Conservation (phyloP, 768 basidiomycete species). For the Russula brevipes region DNA sequence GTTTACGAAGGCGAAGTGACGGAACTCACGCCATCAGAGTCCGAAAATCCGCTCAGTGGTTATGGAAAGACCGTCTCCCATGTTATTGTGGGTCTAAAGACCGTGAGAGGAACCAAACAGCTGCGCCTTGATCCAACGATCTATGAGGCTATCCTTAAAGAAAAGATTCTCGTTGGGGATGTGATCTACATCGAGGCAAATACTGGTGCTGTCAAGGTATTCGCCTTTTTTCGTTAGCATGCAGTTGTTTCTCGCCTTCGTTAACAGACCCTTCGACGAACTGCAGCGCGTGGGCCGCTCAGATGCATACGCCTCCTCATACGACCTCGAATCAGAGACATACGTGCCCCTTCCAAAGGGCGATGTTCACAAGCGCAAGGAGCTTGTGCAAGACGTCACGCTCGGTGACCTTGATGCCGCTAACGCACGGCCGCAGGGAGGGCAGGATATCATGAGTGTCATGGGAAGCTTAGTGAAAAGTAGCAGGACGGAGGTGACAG, state of each 20-base stretch:
- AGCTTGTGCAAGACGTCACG: slow-evolving; percentile 92
- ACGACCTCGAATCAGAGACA: slow-evolving; percentile 96
- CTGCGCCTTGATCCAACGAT: slow-evolving; percentile 90
- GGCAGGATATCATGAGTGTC: slow-evolving; percentile 98
- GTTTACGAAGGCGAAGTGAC: slow-evolving; percentile 99
- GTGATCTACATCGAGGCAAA: slow-evolving; percentile 94
- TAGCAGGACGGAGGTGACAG: slow-evolving; percentile 92
- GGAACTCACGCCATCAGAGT: slow-evolving; percentile 91
- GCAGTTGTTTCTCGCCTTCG: background rate
- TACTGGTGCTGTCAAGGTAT: slow-evolving; percentile 90
- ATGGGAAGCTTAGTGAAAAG: slow-evolving; percentile 91
- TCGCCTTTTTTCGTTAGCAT: slow-evolving; percentile 21
- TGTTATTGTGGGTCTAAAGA: slow-evolving; percentile 93
- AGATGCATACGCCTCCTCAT: slow-evolving; percentile 95
- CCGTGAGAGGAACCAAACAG: slow-evolving; percentile 82
- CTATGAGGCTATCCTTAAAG: slow-evolving; percentile 96
- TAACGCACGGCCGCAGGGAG: slow-evolving; percentile 92
- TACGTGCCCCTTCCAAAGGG: slow-evolving; percentile 97
- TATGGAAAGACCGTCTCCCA: slow-evolving; percentile 99
- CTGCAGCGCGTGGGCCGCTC: slow-evolving; percentile 87
- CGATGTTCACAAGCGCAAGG: slow-evolving; percentile 93
- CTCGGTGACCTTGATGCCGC: slow-evolving; percentile 94
- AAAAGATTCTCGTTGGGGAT: slow-evolving; percentile 94
- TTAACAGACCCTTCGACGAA: background rate
- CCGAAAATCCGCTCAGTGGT: slow-evolving; percentile 94